These are phyloP conservation scores for Ogataea hybrid DNA, from an alignment of 1,139 yeast genomes.

Conservation along the genomic window DNA sequence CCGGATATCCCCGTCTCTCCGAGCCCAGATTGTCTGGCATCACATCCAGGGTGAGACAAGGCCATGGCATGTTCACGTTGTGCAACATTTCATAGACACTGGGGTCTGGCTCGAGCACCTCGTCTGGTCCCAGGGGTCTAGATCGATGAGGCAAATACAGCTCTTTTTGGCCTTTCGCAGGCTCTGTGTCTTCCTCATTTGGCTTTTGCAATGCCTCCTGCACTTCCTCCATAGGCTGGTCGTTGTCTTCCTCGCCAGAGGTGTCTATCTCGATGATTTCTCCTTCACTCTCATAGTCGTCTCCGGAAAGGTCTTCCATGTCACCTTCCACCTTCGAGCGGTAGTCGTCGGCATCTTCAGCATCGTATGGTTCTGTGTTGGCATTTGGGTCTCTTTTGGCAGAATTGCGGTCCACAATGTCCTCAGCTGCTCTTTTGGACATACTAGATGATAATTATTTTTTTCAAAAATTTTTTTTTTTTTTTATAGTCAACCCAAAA, in stretches of 20 bases:
- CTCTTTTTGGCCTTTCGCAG: constrained; percentile 33
- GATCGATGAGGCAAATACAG: constrained; percentile 85
- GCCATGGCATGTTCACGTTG: constrained; percentile 94
- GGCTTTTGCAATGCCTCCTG: constrained; percentile 18
- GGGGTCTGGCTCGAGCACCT: constrained; percentile 95
- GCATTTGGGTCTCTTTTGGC: constrained; percentile 30
- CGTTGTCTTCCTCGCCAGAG: constrained; percentile 55
- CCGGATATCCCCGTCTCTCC: constrained; percentile 90
- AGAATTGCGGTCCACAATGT: constrained; percentile 29
- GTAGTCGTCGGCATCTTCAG: constrained; percentile 38
- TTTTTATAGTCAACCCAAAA: constrained; percentile 1
- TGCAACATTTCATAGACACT: constrained; percentile 96
- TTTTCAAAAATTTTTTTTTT: constrained; percentile 6
- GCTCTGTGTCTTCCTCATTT: constrained; percentile 7
- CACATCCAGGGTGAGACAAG: constrained; percentile 87
- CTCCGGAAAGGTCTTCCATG: constrained; percentile 93
- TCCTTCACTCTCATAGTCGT: constrained; percentile 92
- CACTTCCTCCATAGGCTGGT: constrained; percentile 30
- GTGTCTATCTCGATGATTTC: constrained; percentile 79
- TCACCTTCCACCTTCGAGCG: constrained; percentile 68
- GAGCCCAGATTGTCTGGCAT: constrained; percentile 84
- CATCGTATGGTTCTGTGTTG: constrained; percentile 30
- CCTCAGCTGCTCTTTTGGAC: constrained; percentile 57
- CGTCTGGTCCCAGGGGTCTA: constrained; percentile 91
- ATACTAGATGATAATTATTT: constrained; percentile 31